Evolutionary conservation across 2,329 filamentous ascomycete genomes (phyloP).

Genomic region (Clonostachys sp.): DNA sequence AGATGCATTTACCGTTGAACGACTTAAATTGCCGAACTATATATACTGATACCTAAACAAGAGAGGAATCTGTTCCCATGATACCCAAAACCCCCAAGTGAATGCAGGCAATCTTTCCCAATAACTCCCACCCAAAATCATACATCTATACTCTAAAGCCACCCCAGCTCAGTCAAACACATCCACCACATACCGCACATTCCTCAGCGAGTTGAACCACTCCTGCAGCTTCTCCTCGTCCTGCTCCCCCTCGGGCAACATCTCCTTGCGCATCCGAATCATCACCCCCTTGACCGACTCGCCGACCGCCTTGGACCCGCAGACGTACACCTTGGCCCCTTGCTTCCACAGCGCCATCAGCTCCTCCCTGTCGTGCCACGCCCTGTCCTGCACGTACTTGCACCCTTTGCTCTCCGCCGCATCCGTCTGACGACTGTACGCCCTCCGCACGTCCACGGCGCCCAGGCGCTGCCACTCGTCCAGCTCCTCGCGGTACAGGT

Average conservation of each 20-base stretch:
- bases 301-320: slow-evolving; percentile 44
- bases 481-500: slow-evolving; percentile 36
- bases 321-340: slow-evolving; percentile 53
- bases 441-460: slow-evolving; percentile 49
- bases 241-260: slow-evolving; percentile 5
- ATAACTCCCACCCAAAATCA: too few relatives aligned
- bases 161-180: slow-evolving; percentile 45
- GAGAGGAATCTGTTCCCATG: too few relatives aligned
- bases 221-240: slow-evolving; percentile 20
- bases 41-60: too few relatives aligned
- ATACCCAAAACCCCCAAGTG: too few relatives aligned
- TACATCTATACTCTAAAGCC: too few relatives aligned
- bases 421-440: slow-evolving; percentile 32
- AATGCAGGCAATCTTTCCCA: too few relatives aligned
- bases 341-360: slow-evolving; percentile 21
- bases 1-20: too few relatives aligned
- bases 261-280: slow-evolving; percentile 6
- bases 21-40: too few relatives aligned
- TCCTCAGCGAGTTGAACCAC: slow-evolving; percentile 41
- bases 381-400: slow-evolving; percentile 27
- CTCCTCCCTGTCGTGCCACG: slow-evolving; percentile 19
- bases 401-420: slow-evolving; percentile 29
- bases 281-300: slow-evolving; percentile 29
- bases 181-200: slow-evolving; percentile 50
- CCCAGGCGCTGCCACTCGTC: slow-evolving; percentile 39